A percentile compares a stretch with the other conserved stretches of the same genome.
phyloP scores from a whole-genome alignment of 805 yeast species.

The Ogataea ganodermae region DNA sequence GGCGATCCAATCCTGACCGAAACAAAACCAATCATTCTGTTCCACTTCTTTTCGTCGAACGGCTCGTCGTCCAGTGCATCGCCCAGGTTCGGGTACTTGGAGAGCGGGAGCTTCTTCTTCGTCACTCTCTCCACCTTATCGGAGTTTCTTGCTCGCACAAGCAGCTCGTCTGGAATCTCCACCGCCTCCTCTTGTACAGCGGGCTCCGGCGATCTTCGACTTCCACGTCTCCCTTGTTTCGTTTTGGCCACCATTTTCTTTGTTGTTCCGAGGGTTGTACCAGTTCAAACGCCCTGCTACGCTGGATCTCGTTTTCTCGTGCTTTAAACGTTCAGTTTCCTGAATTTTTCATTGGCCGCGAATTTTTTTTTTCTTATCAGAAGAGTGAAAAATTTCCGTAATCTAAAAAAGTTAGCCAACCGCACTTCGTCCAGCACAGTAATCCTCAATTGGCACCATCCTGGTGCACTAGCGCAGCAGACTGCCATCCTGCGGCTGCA shows the following conservation, averaged over 20 bases:
- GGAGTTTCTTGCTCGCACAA: constrained; percentile 6
- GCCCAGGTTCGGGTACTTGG: constrained; percentile 12
- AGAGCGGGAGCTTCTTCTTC: constrained; percentile 4
- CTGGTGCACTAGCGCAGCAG: constrained; percentile 55
- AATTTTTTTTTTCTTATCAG: constrained; percentile 11
- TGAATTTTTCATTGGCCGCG: constrained; percentile 6
- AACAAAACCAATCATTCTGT: constrained; percentile 29
- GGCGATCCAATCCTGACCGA: constrained; percentile 31
- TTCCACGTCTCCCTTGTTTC: constrained; percentile 21
- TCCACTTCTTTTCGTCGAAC: constrained; percentile 25
- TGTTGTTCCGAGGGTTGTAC: too few species aligned
- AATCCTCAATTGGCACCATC: neutral
- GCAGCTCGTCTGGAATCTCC: constrained; percentile 8
- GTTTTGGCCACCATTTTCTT: constrained; percentile 23
- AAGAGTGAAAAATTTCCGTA: constrained; percentile 1
- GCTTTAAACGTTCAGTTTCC: neutral
- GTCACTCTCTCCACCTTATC: constrained; percentile 23
- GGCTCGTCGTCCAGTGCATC: constrained; percentile 16
- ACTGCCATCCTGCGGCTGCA: constrained; percentile 82
- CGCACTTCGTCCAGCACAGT: too few species aligned
- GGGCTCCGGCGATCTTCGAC: neutral
- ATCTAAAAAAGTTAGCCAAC: too few species aligned
- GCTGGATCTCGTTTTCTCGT: constrained; percentile 3
- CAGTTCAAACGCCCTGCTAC: too few species aligned
- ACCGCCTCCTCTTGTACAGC: neutral